Evolutionary conservation across 352 stramenopile species (phyloP), one percentile per base, ranked within the genome.

Genomic region (Globisporangium canariense): DNA sequence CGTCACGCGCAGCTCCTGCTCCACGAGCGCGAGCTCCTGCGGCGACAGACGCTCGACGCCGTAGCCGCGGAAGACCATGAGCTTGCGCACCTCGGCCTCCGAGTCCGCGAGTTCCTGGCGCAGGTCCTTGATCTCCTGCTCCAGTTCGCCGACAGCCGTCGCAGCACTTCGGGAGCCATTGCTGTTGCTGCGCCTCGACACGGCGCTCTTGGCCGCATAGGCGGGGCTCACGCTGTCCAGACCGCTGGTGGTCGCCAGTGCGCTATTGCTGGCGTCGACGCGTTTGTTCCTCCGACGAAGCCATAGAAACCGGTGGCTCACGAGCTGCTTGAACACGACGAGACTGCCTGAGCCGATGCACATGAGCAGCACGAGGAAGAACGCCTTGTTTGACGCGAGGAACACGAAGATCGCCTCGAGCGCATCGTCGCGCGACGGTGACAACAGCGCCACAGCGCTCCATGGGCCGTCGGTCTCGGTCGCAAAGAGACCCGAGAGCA

Each of bases 41-140:
- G 62, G 50, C 8, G 66, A 49, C 38, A 93, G 70, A 9, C 62
- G 58, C 41, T 93, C 83, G 46, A 93, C 76, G n/a, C 81, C 81
- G 67, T 90, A 93, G 45, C 82, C 85, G 22, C 84, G 83, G 52
- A 85, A 80, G 28, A 91, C 58, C 85, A 93, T 93, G 2, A 93
- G 72, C 20, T 76, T 74, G 14, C 75, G 82, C 38, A 92, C 84
- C 61, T 93, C 85, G 8, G 76, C 70, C 57, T 93, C 85, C 53
- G 79, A 89, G 64, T 93, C 85, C n/a, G 75, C 75, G 38, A 93
- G 66, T 32, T 93, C 85, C 57, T 91, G 83, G 10, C 81, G 79
- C 49, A 93, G 70, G 52, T 93, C 70, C 20, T 57, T 60, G 36
- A 93, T 71, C 62, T 93, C 85, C 51, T 88, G 78, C 58, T 87